Base-by-base conservation (phyloP, 2,329 filamentous ascomycete genomes). In the Fusarium virguliforme region DNA sequence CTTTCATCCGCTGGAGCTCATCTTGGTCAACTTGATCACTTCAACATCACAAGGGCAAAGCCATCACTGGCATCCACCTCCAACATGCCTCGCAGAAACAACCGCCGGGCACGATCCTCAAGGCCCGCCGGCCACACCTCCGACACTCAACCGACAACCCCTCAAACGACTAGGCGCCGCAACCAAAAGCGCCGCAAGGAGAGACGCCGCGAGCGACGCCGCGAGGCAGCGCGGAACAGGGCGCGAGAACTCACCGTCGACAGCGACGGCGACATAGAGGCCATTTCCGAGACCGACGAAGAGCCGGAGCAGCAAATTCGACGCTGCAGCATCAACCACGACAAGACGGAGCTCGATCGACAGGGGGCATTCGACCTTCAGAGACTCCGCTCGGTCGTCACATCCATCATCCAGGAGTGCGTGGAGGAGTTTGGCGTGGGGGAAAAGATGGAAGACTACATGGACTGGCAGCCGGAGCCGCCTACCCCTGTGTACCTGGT, bases 381-480 rank as follows among this genome's bases (percentile, higher is more conserved):
- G 24, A 56, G 53, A 26, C 60, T 66, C 12, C 62, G 32, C 43
- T 68, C 53, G 4, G 35, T 40, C 26, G 51, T 66, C 37, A 71
- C 5, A 28, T n/a, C 10, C 40, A 43, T 4, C 6, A 40, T 71
- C 10, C 26, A 63, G 12, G 65, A 63, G 28, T 58, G 50, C 12
- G 55, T 60, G 10, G 24, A 67, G 10, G 54, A 63, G 24, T 43
- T 64, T 3, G 18, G 50, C 8, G 22, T 41, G 4, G 22, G 26
- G 2, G 34, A 15, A 30, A 60, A 65, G 4, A 51, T 55, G n/a
- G 37, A 64, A 4, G 67, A 69, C n/a, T 53, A 32, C 8, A 74
- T 73, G 65, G 71, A 67, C 22, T 73, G 71, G 65, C 68, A 73
- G 22, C 43, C 68, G 6, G 68, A 71, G 28, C 68, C 61, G 4